phyloP scores from a whole-genome alignment of 345 rosid genomes.

The rapeseed (Brassica napus) region DNA sequence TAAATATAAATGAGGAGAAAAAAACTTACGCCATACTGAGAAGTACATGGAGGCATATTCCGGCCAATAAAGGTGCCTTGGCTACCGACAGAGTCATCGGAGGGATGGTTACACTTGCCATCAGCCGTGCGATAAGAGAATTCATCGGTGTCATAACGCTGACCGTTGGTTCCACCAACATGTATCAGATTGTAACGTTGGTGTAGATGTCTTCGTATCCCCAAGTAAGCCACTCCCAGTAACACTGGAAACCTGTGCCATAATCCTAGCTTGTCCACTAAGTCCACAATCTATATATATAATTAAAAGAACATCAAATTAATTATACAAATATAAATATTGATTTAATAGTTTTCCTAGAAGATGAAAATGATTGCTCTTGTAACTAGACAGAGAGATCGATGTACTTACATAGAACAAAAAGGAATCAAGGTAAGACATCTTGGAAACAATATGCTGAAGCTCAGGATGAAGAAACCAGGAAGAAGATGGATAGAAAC shows the following conservation, averaged over 20 bases:
- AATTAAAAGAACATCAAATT: neutral
- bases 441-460: slow-evolving; percentile 49
- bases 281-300: slow-evolving; percentile 49
- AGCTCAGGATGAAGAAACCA: slow-evolving; percentile 61
- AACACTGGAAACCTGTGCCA: slow-evolving; percentile 74
- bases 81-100: slow-evolving; percentile 57
- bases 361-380: neutral
- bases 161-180: slow-evolving; percentile 55
- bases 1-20: neutral
- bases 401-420: slow-evolving; percentile 51
- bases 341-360: neutral
- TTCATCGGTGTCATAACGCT: slow-evolving; percentile 48
- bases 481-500: slow-evolving; percentile 41
- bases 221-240: slow-evolving; percentile 60
- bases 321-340: neutral
- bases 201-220: slow-evolving; percentile 66
- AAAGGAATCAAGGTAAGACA: slow-evolving; percentile 57
- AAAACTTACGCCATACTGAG: slow-evolving; percentile 49
- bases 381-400: slow-evolving; percentile 6
- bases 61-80: slow-evolving; percentile 65
- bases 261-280: slow-evolving; percentile 60
- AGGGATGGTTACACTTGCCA: slow-evolving; percentile 68
- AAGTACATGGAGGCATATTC: slow-evolving; percentile 62
- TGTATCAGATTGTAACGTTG: slow-evolving; percentile 71
- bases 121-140: slow-evolving; percentile 63